Base-by-base conservation (phyloP, 2,329 filamentous ascomycete genomes). In the Neofusicoccum cordaticola region DNA sequence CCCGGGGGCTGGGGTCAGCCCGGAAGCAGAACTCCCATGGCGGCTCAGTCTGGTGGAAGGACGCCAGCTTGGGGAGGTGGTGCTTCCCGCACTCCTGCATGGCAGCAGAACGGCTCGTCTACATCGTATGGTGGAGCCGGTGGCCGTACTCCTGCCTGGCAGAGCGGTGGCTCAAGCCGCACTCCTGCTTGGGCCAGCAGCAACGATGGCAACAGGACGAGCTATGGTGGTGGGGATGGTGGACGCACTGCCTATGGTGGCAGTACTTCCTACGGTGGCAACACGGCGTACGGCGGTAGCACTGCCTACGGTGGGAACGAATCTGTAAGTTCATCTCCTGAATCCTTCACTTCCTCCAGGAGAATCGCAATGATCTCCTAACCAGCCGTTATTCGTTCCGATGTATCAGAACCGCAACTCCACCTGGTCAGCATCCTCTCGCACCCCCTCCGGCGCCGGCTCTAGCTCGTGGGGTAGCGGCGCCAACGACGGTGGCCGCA, bases 401-500 rank as follows among this genome's bases (percentile, higher is more conserved):
- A 39, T 27, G 51, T n/a, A 53, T 3, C 19, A 45, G 45, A 27
- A 52, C 47, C 68, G 76, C 72, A 70, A 22, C 13, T 58, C 74
- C 9, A 73, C 75, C 2, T 79, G 75, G 75, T 75, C 74, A 66
- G 70, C 77, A 42, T 75, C 74, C 62, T 67, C 65, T 35, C 72
- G 75, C 41, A 79, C 77, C 41, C 90, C 92, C 1, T 90, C 90
- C 61, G 87, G 89, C 62, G 94, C 90, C 81, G 63, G 52, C n/a
- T 90, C 90, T 67, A 84, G 77, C 72, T 17, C 73, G 72, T 39
- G 74, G 69, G 15, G 87, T 87, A 50, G 65, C 42, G 66, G 66
- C 19, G 91, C 90, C 71, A 86, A 84, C 63, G 83, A 85, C 64
- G 89, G 89, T 7, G 88, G 86, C n/a, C 89, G 93, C 76, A 96